These are phyloP conservation scores for Aspergillus fructus DNA, from an alignment of 2,329 filamentous ascomycete genomes.

Conservation along the genomic window DNA sequence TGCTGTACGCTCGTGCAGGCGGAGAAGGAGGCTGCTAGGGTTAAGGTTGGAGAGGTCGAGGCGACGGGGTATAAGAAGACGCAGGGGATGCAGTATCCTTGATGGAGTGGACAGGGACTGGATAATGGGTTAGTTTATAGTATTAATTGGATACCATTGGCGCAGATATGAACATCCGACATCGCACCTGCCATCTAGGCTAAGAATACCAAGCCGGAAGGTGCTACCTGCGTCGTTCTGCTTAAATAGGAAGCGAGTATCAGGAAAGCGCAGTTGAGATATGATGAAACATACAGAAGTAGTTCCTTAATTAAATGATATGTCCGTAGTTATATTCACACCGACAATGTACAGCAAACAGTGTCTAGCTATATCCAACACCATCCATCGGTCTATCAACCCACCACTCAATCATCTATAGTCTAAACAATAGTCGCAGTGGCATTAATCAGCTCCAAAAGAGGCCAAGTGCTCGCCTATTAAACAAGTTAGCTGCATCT, in stretches of 20 bases:
- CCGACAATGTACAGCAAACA: not conserved
- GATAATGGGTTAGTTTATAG: too few species aligned
- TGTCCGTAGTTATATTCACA: not conserved
- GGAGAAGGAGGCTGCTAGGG: conserved; percentile 2
- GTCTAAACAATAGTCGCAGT: conserved; percentile 24
- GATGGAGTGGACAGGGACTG: too few species aligned
- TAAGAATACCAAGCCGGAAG: not conserved
- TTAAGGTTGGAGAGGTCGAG: not conserved
- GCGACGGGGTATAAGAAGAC: not conserved
- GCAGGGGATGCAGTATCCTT: conserved; percentile 5
- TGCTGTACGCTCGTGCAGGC: conserved; percentile 4
- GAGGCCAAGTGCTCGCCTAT: conserved; percentile 24
- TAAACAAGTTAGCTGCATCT: not conserved
- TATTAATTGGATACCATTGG: too few species aligned
- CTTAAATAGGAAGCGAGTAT: too few species aligned
- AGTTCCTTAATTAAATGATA: not conserved
- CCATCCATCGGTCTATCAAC: too few species aligned
- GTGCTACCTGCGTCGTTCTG: too few species aligned
- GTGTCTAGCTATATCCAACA: not conserved
- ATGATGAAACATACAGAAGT: too few species aligned
- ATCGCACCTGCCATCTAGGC: too few species aligned
- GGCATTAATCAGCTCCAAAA: conserved; percentile 26
- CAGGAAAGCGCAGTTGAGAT: too few species aligned
- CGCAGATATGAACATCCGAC: too few species aligned
- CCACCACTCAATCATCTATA: not conserved